Conservation (phyloP, 2,329 filamentous ascomycete species). For the Eurotiales sp. region DNA sequence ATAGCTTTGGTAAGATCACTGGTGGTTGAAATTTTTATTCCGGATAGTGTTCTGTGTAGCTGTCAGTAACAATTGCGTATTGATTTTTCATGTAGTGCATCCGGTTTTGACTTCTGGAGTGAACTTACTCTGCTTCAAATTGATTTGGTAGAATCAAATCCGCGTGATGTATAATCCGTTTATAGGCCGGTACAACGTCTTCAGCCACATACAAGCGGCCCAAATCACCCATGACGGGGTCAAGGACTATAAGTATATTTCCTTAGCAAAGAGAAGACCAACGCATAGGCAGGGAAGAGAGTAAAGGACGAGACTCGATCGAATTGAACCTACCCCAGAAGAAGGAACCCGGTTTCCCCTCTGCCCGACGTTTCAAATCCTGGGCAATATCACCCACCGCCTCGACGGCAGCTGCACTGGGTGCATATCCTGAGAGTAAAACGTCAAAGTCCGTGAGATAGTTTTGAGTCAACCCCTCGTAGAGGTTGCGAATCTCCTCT, state of each 20-base stretch:
- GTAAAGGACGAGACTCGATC: background rate
- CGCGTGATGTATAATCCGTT: conserved; percentile 70
- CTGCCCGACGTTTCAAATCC: conserved; percentile 68
- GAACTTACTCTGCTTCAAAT: conserved; percentile 87
- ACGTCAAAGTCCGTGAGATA: conserved; percentile 87
- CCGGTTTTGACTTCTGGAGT: background rate
- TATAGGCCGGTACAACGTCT: conserved; percentile 89
- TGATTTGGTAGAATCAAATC: conserved; percentile 95
- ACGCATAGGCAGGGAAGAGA: background rate
- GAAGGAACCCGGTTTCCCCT: conserved; percentile 66
- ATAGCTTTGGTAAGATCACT: conserved; percentile 70
- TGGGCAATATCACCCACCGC: conserved; percentile 79
- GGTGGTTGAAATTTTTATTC: conserved; percentile 76
- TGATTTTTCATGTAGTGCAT: background rate
- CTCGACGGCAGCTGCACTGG: conserved; percentile 77
- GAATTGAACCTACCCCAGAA: conserved; percentile 66
- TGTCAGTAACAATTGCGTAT: background rate
- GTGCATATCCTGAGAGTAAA: conserved; percentile 91
- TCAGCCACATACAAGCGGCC: conserved; percentile 86
- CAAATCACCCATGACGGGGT: conserved; percentile 98
- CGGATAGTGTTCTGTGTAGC: conserved; percentile 67
- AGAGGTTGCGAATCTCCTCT: conserved; percentile 78
- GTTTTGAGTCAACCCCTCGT: conserved; percentile 76
- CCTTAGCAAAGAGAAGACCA: background rate
- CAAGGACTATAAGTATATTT: conserved; percentile 58